These are phyloP conservation scores for Yamadazyma blattariae DNA, from an alignment of 1,139 yeast genomes.

Conservation along the genomic window DNA sequence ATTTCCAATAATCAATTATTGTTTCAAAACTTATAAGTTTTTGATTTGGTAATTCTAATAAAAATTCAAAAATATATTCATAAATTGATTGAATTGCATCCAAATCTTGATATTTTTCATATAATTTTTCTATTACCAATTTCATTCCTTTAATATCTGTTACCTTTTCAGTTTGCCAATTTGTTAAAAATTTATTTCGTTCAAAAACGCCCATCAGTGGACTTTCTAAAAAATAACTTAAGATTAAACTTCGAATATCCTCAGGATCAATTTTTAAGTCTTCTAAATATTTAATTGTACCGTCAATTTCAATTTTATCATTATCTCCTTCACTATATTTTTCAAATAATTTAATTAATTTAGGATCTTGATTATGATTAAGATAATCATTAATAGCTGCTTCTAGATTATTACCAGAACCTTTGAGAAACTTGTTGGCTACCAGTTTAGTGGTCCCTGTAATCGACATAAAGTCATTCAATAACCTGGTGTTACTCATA, in stretches of 20 bases:
- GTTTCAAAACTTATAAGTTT: constrained; percentile 59
- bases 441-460: constrained; percentile 12
- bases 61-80: constrained; percentile 66
- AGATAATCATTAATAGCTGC: constrained; percentile 9
- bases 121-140: constrained; percentile 37
- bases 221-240: constrained; percentile 66
- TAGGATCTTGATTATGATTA: constrained; percentile 13
- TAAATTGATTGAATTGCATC: constrained; percentile 40
- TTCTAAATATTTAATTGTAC: constrained; percentile 63
- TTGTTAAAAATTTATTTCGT: constrained; percentile 44
- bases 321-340: constrained; percentile 33
- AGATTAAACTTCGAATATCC: constrained; percentile 63
- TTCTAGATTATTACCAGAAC: constrained; percentile 6
- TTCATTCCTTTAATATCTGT: constrained; percentile 50
- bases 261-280: constrained; percentile 74
- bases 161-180: constrained; percentile 49
- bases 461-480: constrained; percentile 12
- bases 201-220: constrained; percentile 65
- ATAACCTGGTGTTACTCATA: too few relatives aligned
- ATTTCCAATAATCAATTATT: constrained; percentile 76
- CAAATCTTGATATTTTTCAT: constrained; percentile 28
- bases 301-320: constrained; percentile 59
- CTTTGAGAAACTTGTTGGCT: constrained; percentile 11
- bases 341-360: constrained; percentile 24
- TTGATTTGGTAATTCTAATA: constrained; percentile 56